Base-by-base conservation (phyloP, 805 yeast species). In the Metschnikowia matae region DNA sequence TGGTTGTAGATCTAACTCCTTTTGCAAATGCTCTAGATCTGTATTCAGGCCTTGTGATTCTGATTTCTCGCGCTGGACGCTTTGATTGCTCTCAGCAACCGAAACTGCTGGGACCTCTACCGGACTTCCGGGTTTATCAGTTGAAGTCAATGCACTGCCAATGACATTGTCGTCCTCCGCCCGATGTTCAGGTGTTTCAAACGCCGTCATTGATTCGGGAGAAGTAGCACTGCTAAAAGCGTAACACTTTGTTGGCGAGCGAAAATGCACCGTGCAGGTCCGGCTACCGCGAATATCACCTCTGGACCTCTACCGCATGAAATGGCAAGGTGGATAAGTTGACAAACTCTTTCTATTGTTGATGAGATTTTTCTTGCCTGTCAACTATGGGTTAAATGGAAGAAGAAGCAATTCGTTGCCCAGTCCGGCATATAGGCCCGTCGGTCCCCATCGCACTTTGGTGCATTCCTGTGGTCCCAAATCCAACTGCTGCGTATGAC, bases 1-100 rank as follows among this genome's bases (percentile, higher is more conserved):
- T 14, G 61, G 62, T 26, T 47, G 52, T 29, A 57, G 53, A 18
- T 52, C 53, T 42, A 57, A 40, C 17, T 46, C 50, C 36, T 40
- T 52, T 38, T 52, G 60, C 34, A 57, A 43, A 7, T 50, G 55
- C 20, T 31, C 41, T 31, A 41, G 46, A 15, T 44, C 41, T 35
- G 46, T 10, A 18, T 34, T 35, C 14, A 23, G 13, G 26, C 34
- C 29, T 29, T 37, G 20, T 13, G 33, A 10, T 15, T 26, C 40
- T 14, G 34, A 13, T 13, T n/a, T 15, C 11, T 15, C 31, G 14
- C 11, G 15, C n/a, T 1, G n/a, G 13, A 10, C 23, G 26, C 8
- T 23, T 14, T 41, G 14, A 32, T 17, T 31, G 11, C 36, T 23
- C 14, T 18, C 17, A 7, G 26, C 26, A 10, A 6, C 29, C n/a